Percentiles rank a stretch among this genome's conserved stretches.
Conservation (phyloP, 768 basidiomycete species). For the Amanita thiersii region DNA sequence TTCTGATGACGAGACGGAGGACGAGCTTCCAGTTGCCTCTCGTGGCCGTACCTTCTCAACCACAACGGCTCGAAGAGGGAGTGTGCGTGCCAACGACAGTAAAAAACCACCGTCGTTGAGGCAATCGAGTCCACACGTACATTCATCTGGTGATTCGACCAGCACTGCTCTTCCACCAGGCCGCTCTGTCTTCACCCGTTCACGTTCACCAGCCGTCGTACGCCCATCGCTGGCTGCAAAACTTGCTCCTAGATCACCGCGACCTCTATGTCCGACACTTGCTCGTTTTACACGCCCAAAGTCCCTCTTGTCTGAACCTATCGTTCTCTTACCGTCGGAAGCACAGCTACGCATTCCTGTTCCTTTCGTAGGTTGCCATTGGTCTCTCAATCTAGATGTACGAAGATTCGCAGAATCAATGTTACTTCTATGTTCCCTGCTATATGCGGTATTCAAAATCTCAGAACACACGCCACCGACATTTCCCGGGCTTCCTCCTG, state of each 20-base stretch:
- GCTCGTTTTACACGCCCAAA: constrained; percentile 37
- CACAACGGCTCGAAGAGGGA: constrained; percentile 16
- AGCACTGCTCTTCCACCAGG: constrained; percentile 23
- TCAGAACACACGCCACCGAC: constrained; percentile 22
- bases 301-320: constrained; percentile 14
- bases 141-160: constrained; percentile 32
- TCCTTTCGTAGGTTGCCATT: constrained; percentile 29
- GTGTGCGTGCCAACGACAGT: constrained; percentile 17
- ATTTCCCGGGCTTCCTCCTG: constrained; percentile 14
- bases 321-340: constrained; percentile 39
- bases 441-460: constrained; percentile 46
- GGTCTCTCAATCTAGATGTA: constrained; percentile 50
- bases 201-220: constrained; percentile 52
- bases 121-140: constrained; percentile 22
- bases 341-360: constrained; percentile 37
- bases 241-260: constrained; percentile 18
- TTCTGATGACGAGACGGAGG: constrained; percentile 55
- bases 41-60: constrained; percentile 36
- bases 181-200: constrained; percentile 57
- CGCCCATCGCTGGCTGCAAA: constrained; percentile 25
- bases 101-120: constrained; percentile 19
- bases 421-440: constrained; percentile 55
- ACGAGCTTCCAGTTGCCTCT: constrained; percentile 27
- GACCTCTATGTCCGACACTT: constrained; percentile 35
- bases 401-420: constrained; percentile 57